A percentile compares a stretch with the other conserved stretches of the same genome.
Conservation (phyloP, 495 filamentous ascomycete genomes). For the Annulohypoxylon stygium region DNA sequence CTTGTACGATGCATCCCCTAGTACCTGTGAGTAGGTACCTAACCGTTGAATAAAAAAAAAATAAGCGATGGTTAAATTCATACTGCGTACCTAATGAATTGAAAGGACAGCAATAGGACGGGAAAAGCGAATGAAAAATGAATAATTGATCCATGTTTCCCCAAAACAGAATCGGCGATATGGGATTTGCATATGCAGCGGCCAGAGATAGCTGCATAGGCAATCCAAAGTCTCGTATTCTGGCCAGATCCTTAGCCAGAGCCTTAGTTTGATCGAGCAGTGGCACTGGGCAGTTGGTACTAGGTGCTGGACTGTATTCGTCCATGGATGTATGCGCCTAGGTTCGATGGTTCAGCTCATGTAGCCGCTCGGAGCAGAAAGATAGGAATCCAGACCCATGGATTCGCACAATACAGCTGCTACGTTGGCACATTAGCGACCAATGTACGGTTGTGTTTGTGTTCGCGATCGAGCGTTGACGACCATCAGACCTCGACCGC, state of each 20-base stretch:
- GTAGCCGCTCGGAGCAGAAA: constrained; percentile 7
- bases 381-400: constrained; percentile 29
- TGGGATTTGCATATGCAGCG: constrained; percentile 11
- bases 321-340: neutral
- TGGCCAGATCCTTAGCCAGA: neutral
- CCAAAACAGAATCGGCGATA: neutral
- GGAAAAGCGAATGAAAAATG: constrained; percentile 1
- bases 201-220: constrained; percentile 25
- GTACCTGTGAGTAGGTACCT: neutral
- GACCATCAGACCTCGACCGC: neutral
- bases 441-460: constrained; percentile 14
- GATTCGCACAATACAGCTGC: constrained; percentile 25
- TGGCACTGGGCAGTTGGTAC: neutral
- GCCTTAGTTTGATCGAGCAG: constrained; percentile 4
- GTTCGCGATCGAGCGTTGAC: constrained; percentile 15
- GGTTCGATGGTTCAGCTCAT: constrained; percentile 30
- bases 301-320: no score
- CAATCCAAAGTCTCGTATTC: constrained; percentile 38
- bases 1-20: neutral
- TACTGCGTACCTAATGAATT: neutral
- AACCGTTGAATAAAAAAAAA: no score
- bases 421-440: constrained; percentile 29
- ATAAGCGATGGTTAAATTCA: neutral
- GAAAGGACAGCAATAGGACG: neutral
- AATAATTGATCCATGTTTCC: neutral